These are phyloP conservation scores for Cladorrhinum sp. DNA, from an alignment of 2,329 filamentous ascomycete genomes.

Conservation along the genomic window DNA sequence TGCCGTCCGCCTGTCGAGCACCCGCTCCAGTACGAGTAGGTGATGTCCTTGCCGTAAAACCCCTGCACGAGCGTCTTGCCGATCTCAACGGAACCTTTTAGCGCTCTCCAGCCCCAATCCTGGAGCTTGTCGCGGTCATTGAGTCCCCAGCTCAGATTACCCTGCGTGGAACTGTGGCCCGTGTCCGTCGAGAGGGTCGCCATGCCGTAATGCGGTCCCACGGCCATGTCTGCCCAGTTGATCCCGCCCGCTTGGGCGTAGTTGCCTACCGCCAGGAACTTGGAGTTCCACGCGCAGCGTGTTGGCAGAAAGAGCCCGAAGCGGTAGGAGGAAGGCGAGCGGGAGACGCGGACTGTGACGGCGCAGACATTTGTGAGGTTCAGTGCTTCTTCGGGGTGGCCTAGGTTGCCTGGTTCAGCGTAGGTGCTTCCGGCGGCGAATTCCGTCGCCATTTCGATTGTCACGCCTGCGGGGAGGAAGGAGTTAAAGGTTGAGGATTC, in stretches of 20 bases:
- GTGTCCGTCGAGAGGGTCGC: slow-evolving; percentile 44
- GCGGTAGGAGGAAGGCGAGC: background rate
- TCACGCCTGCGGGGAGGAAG: background rate
- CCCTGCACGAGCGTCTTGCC: slow-evolving; percentile 47
- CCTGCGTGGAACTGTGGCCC: slow-evolving; percentile 37
- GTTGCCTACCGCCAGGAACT: background rate
- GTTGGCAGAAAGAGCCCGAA: background rate
- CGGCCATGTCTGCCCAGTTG: background rate
- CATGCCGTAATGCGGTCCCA: slow-evolving; percentile 37
- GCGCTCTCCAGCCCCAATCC: slow-evolving; percentile 42
- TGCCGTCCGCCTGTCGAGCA: slow-evolving; percentile 60
- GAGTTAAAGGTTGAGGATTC: background rate
- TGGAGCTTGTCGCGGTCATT: slow-evolving; percentile 35
- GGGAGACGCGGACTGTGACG: background rate
- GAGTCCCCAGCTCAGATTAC: slow-evolving; percentile 39
- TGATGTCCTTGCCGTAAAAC: slow-evolving; percentile 16
- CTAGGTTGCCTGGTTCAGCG: background rate
- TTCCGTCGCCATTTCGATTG: background rate
- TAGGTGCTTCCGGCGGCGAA: background rate
- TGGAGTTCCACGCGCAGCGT: background rate
- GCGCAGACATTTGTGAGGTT: background rate
- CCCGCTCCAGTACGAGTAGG: slow-evolving; percentile 51
- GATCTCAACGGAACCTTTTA: slow-evolving; percentile 49
- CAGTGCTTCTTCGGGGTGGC: background rate
- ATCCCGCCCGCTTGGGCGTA: background rate